Evolutionary conservation across 179 eudicot species (phyloP), one percentile per base, ranked within the genome.

Genomic region (Nepenthes alata): DNA sequence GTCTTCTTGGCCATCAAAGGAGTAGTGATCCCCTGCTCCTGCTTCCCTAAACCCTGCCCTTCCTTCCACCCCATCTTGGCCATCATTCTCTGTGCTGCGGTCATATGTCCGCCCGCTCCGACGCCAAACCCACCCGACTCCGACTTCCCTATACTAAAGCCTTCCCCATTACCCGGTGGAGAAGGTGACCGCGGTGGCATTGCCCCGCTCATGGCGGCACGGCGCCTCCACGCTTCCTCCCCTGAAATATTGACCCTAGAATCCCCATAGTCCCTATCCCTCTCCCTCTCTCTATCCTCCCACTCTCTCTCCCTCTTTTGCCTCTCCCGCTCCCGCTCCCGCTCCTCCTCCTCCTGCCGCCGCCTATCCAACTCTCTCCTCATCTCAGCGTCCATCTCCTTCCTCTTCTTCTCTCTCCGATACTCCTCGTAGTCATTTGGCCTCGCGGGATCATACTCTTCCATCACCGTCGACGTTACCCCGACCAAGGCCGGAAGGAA

Each of bases 21-120:
- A 6, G 96, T 89, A 0, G 96, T 91, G 41, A 91, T 91, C 71
- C 98, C 98, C 67, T 91, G 98, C 73, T 91, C 98, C 75, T 72
- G 91, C 65, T 74, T 89, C 62, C 98, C 98, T 35, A 91, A 62
- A 47, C 98, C 98, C 50, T 91, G 97, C 55, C 98, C 98, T 55
- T 78, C 75, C 66, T 91, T 91, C 98, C 98, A 91, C 45, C 98
- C 98, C 98, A 91, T 91, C 71, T 83, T 91, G 4, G 96, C 96
- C 98, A 91, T 91, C 98, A 91, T 91, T 65, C 96, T 74, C 74
- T 89, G 98, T 0, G 96, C 96, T 0, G 91, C 91, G 8, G 96
- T 91, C 98, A 91, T 91, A 39, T 91, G 87, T 59, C 98, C 98
- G 0, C 96, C 98, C 0, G 96, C 95, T 15, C 98, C 98, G 0